These are phyloP conservation scores for Pichia sp. DNA, from an alignment of 1,139 yeast species.

Conservation along the genomic window DNA sequence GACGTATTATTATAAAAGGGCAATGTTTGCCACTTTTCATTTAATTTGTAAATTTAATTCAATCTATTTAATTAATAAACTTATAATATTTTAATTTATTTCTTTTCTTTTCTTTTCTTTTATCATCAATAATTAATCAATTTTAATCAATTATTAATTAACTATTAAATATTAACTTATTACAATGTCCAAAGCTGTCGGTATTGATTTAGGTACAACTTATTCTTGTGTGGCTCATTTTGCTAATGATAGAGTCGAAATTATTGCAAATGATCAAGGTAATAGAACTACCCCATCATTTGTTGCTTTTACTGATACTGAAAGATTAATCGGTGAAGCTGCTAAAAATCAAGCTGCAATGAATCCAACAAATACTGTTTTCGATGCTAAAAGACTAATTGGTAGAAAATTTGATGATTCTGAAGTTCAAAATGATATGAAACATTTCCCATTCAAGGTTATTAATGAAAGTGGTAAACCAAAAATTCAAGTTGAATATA, in stretches of 20 bases:
- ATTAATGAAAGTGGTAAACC: conserved; percentile 72
- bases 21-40: too few relatives aligned
- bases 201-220: conserved; percentile 82
- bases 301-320: conserved; percentile 79
- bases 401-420: conserved; percentile 73
- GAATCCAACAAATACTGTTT: conserved; percentile 72
- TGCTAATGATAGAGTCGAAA: conserved; percentile 69
- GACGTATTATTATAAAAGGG: too few relatives aligned
- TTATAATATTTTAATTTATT: neutral
- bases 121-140: neutral
- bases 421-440: conserved; percentile 73
- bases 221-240: conserved; percentile 79
- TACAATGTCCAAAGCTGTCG: conserved; percentile 61
- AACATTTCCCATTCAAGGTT: conserved; percentile 74
- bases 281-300: conserved; percentile 90
- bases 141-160: neutral
- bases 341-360: conserved; percentile 90
- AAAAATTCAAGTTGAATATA: conserved; percentile 64
- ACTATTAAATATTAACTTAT: neutral
- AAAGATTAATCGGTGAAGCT: conserved; percentile 88
- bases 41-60: too few relatives aligned
- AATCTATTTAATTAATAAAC: too few relatives aligned
- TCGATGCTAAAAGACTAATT: conserved; percentile 81
- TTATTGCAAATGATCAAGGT: conserved; percentile 92
- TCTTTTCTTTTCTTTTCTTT: neutral